Evolutionary conservation across 225 moss, liverwort and hornwort species (phyloP).

Genomic region (Neckera pumila): DNA sequence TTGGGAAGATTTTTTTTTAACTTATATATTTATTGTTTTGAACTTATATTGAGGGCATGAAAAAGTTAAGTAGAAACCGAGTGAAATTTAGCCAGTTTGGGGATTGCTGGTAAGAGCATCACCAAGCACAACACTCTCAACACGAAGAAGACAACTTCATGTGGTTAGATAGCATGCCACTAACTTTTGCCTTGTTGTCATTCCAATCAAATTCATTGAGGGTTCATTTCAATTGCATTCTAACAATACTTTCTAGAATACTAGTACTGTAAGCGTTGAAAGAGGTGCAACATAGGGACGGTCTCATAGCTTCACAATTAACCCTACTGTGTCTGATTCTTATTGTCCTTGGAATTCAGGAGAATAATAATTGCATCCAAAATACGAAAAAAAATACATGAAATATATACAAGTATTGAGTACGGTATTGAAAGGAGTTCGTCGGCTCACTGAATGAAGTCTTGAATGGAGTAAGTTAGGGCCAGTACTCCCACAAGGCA

Average conservation of each 20-base stretch:
- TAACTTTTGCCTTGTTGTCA: not conserved
- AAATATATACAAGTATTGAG: no score
- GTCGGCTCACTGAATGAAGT: not conserved
- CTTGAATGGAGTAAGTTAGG: not conserved
- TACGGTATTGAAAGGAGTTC: not conserved
- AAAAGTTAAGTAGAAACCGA: no score
- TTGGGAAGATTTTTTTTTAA: no score
- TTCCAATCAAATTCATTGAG: not conserved
- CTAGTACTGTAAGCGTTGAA: not conserved
- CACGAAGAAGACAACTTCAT: not conserved
- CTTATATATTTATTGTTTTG: no score
- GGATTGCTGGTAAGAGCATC: fast-evolving
- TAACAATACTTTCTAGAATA: not conserved
- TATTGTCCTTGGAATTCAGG: not conserved
- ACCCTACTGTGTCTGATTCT: not conserved
- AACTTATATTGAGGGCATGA: no score
- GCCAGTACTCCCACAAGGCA: not conserved
- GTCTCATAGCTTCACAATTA: not conserved
- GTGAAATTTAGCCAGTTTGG: no score
- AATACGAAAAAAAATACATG: not conserved
- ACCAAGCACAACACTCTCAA: fast-evolving
- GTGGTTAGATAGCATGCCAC: not conserved
- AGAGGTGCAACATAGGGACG: not conserved
- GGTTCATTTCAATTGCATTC: no score
- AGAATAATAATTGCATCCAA: not conserved